Evolutionary conservation across 352 stramenopile genomes (phyloP).

Genomic region (Pythium rhizo-oryzae): DNA sequence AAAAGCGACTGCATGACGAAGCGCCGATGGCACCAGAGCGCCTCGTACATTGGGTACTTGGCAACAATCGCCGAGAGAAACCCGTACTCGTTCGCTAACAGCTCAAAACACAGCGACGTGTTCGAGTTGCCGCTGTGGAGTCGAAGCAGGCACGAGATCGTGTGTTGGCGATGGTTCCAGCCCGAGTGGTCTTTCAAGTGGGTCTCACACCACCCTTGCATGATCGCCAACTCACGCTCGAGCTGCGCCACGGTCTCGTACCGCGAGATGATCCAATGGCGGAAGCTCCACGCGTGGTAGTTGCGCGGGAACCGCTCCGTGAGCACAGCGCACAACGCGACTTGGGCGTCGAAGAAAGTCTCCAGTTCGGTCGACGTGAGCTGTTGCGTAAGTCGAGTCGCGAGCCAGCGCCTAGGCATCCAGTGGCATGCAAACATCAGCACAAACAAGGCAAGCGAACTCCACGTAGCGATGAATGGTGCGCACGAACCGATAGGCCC

Average conservation of each 20-base stretch:
- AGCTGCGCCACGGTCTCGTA: slow-evolving; percentile 29
- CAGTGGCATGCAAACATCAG: neutral
- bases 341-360: slow-evolving; percentile 53
- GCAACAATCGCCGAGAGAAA: slow-evolving; percentile 58
- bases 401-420: slow-evolving; percentile 50
- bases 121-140: neutral
- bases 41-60: slow-evolving; percentile 56
- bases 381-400: slow-evolving; percentile 37
- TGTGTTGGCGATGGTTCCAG: slow-evolving; percentile 81
- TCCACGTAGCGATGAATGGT: neutral
- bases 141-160: slow-evolving; percentile 35
- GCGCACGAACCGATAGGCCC: slow-evolving; percentile 66
- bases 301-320: slow-evolving; percentile 73
- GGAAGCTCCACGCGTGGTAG: slow-evolving; percentile 87
- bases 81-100: slow-evolving; percentile 51
- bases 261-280: slow-evolving; percentile 68
- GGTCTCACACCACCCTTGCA: slow-evolving; percentile 60
- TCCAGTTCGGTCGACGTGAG: slow-evolving; percentile 19
- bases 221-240: slow-evolving; percentile 48
- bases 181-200: slow-evolving; percentile 80
- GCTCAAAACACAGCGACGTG: neutral
- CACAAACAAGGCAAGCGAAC: neutral
- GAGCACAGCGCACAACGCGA: slow-evolving; percentile 50
- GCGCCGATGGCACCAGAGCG: slow-evolving; percentile 80
- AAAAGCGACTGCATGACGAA: slow-evolving; percentile 61